phyloP scores from a whole-genome alignment of 345 rosid species.

The Gossypium sturtianum region DNA sequence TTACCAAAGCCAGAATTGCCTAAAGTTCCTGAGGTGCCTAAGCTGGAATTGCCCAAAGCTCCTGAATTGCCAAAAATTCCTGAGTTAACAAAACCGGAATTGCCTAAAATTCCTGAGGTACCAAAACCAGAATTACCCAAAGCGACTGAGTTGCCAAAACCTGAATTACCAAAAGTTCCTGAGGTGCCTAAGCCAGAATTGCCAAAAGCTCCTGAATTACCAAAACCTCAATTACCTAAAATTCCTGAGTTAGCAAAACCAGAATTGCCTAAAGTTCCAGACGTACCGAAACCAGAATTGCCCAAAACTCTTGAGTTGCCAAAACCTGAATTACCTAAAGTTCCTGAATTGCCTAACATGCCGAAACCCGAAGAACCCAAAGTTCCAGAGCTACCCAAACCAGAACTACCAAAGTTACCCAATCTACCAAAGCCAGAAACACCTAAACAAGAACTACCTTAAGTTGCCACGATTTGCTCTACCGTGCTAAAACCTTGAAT shows the following conservation, averaged over 20 bases:
- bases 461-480: too few relatives aligned
- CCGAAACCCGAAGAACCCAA: neutral
- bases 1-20: neutral
- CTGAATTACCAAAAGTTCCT: neutral
- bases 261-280: neutral
- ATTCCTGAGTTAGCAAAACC: neutral
- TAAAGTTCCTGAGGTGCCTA: neutral
- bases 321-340: constrained; percentile 6
- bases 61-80: too few relatives aligned
- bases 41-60: neutral
- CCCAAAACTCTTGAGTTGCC: neutral
- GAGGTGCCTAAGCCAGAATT: neutral
- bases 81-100: too few relatives aligned
- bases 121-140: neutral
- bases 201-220: neutral
- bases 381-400: neutral
- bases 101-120: too few relatives aligned
- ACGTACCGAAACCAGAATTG: neutral
- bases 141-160: neutral
- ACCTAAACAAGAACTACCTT: too few relatives aligned
- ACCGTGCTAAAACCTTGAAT: neutral
- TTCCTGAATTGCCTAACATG: neutral
- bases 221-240: neutral
- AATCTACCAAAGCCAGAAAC: neutral
- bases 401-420: neutral